A percentile compares a stretch with the other conserved stretches of the same genome.
phyloP scores from a whole-genome alignment of 2,329 filamentous ascomycete genomes.

The Verticillium zaregamsianum region DNA sequence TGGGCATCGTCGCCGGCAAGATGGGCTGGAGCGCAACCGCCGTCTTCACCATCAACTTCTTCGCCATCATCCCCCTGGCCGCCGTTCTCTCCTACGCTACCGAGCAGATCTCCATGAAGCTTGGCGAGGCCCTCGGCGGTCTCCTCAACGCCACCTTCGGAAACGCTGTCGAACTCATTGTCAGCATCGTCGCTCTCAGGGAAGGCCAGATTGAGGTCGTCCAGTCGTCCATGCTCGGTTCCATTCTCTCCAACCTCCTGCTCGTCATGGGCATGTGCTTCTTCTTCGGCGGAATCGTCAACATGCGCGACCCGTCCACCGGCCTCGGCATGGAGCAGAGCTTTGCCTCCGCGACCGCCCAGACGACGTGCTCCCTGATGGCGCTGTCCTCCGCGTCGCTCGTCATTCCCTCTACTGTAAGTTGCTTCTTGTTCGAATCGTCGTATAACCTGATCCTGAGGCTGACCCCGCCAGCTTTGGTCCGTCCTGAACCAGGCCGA shows the following conservation, averaged over 20 bases:
- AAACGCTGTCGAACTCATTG: slow-evolving; percentile 77
- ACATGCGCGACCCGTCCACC: slow-evolving; percentile 46
- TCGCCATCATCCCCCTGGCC: slow-evolving; percentile 74
- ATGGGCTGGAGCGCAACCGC: slow-evolving; percentile 60
- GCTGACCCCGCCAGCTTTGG: slow-evolving; percentile 48
- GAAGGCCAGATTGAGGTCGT: slow-evolving; percentile 90
- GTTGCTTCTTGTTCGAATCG: slow-evolving; percentile 11
- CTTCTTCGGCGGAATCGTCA: slow-evolving; percentile 66
- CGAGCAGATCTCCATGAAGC: slow-evolving; percentile 67
- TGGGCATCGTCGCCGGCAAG: slow-evolving; percentile 65
- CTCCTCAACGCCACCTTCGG: slow-evolving; percentile 74
- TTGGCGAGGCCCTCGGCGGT: slow-evolving; percentile 71
- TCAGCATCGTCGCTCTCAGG: slow-evolving; percentile 84
- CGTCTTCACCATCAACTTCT: slow-evolving; percentile 74
- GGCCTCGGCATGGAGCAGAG: slow-evolving; percentile 61
- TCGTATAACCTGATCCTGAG: too few relatives aligned
- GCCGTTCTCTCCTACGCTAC: slow-evolving; percentile 73
- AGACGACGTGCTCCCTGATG: slow-evolving; percentile 73
- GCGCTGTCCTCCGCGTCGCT: slow-evolving; percentile 71
- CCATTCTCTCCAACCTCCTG: slow-evolving; percentile 89
- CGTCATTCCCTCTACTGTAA: slow-evolving; percentile 70
- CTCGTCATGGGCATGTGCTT: slow-evolving; percentile 82
- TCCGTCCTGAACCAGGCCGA: slow-evolving; percentile 51
- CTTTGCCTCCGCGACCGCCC: slow-evolving; percentile 74
- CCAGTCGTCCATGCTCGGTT: slow-evolving; percentile 96